Percentiles rank a stretch among this genome's conserved stretches.
These are phyloP conservation scores for Neonectria coccinea DNA, from an alignment of 2,329 filamentous ascomycete species.

Conservation along the genomic window DNA sequence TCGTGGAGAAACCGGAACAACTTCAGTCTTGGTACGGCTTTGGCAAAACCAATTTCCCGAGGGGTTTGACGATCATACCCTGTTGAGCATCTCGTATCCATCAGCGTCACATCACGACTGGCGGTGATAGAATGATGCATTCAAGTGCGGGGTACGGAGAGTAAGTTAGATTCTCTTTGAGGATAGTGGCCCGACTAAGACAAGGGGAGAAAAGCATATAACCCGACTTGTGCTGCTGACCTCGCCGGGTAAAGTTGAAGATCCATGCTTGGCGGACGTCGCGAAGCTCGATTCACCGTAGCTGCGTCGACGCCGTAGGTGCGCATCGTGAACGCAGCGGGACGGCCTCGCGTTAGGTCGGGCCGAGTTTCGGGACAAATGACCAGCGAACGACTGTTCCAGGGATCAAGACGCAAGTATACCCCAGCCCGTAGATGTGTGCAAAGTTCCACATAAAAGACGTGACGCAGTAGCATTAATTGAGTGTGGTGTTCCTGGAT, in stretches of 20 bases:
- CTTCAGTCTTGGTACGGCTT: not conserved
- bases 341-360: conserved; percentile 21
- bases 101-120: conserved; percentile 1
- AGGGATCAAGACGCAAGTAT: not conserved
- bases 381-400: not conserved
- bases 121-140: conserved; percentile 5
- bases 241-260: conserved; percentile 16
- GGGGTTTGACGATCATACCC: conserved; percentile 8
- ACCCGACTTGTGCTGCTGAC: not conserved
- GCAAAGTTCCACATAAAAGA: not conserved
- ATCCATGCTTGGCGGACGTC: conserved; percentile 6
- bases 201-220: conserved; percentile 9
- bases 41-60: conserved; percentile 19
- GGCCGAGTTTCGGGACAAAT: conserved; percentile 13
- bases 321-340: conserved; percentile 7
- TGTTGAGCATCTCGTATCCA: not conserved
- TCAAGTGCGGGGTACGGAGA: conserved; percentile 16
- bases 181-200: conserved; percentile 15
- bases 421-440: not conserved
- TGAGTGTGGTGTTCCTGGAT: not conserved
- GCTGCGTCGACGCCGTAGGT: conserved; percentile 8
- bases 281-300: not conserved
- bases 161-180: not conserved
- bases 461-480: not conserved
- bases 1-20: conserved; percentile 21